Base-by-base conservation (phyloP, 108 stramenopile species). In the Mediolabrus comicus region DNA sequence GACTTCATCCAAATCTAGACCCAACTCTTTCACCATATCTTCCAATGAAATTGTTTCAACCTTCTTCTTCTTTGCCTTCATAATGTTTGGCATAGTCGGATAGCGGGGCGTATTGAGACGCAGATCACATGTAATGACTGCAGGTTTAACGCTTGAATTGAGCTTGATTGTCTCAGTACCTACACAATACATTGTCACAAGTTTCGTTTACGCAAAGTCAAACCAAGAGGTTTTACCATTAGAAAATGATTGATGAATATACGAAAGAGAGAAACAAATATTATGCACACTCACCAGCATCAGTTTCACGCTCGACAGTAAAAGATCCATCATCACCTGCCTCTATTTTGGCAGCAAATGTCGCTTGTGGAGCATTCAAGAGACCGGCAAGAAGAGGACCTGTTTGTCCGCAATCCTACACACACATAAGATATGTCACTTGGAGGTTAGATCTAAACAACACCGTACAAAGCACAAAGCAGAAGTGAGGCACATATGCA, bases 41-140 rank as follows among this genome's bases (percentile, higher is more conserved):
- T 72, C 87, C 36, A 85, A 74, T 27, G 58, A 67, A 51, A 94
- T 87, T 27, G 84, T 83, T 35, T 97, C 92, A 29, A 99, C 90
- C 66, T 87, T 88, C 77, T 99, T 99, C 91, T 99, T 99, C 87
- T 99, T 99, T 35, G 99, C 99, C 86, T 99, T 99, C 99, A 98
- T 98, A 63, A 99, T 99, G 77, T 98, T 98, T 39, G 99, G 99
- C 62, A 99, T 87, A 12, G 97, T 98, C 31, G 99, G 96, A 78
- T 99, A 99, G 2, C 99, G 95, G 19, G 99, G 99, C 56, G 97
- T 95, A 69, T 99, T 99, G 56, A 99, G 87, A 55, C 99, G 94
- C 35, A 99, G 79, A 81, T 99, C 99, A 26, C 96, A 96, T 8
- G 99, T 97, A 57, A 99, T 82, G 13, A 99, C 97, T 13, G 98